phyloP scores from a whole-genome alignment of 2,329 filamentous ascomycete species.

The Aspergillus sp. region DNA sequence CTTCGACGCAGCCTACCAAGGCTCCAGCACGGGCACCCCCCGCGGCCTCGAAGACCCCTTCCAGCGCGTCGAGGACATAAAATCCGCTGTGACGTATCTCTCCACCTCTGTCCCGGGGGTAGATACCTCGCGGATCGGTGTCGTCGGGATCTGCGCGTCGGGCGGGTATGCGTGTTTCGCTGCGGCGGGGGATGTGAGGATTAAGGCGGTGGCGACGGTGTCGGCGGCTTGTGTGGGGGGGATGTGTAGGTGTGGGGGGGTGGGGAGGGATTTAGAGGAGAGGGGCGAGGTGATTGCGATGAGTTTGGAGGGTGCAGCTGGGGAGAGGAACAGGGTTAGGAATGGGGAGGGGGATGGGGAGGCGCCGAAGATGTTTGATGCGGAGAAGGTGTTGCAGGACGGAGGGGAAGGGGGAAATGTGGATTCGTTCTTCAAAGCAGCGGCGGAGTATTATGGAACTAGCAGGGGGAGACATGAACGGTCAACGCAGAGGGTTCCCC shows the following conservation, averaged over 20 bases:
- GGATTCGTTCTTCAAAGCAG: constrained; percentile 19
- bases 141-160: constrained; percentile 44
- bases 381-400: constrained; percentile 5
- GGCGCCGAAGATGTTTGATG: constrained; percentile 11
- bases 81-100: constrained; percentile 39
- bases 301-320: constrained; percentile 13
- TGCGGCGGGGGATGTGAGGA: constrained; percentile 40
- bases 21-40: constrained; percentile 39
- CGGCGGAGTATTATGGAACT: constrained; percentile 26
- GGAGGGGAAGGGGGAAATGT: neutral
- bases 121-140: constrained; percentile 37
- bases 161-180: constrained; percentile 41
- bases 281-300: constrained; percentile 2
- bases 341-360: neutral
- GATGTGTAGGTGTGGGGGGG: constrained; percentile 14
- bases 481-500: constrained; percentile 20
- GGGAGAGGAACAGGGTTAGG: constrained; percentile 12
- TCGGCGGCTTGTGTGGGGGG: constrained; percentile 36
- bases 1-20: constrained; percentile 45
- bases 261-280: constrained; percentile 6
- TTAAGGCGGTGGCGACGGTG: constrained; percentile 42
- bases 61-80: constrained; percentile 42
- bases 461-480: constrained; percentile 22
- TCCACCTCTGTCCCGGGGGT: constrained; percentile 21
- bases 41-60: constrained; percentile 42